Evolutionary conservation across 768 basidiomycete species (phyloP), one percentile per base, ranked within the genome.

Genomic region (Suillus spraguei): DNA sequence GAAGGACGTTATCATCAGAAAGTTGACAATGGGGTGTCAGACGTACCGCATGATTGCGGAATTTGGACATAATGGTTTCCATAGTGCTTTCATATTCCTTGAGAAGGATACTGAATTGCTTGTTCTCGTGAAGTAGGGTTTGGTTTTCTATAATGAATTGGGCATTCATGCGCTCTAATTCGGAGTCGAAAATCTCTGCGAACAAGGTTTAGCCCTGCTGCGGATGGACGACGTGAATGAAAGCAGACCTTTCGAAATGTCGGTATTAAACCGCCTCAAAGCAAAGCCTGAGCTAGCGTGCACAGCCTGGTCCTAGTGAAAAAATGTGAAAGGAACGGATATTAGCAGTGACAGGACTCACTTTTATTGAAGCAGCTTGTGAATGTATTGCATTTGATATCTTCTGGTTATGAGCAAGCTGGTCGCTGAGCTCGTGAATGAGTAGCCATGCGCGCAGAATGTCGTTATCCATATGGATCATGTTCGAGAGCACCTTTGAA

Each of bases 1-100:
- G 56, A 62, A 41, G 35, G 60, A 64, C 39, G 55, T 58, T 60
- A 61, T 65, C 39, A n/a, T 38, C 64, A 60, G 65, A 56, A 61
- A 24, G 44, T 47, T 55, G 58, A 56, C 24, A 63, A 62, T 52
- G n/a, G 20, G 14, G 52, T 39, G 32, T 49, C 60, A 52, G 64
- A 83, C 93, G 70, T 70, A 97, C 95, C 14, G 94, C 88, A 71
- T 98, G 91, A 63, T 89, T 90, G 64, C 96, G 85, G 74, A 99
- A 98, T 77, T 98, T 98, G 59, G 87, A 79, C 97, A 99, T 99
- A 72, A 99, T 92, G 35, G 89, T 95, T 69, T 98, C 96, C 81
- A 99, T 84, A 4, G 96, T 97, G 60, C 82, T 81, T 74, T 99
- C 96, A 73, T 99, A 97, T 75, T 99, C 97, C 71, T 95, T 96